phyloP scores from a whole-genome alignment of 2,329 filamentous ascomycete genomes.

The Hypoxylon rubiginosum region DNA sequence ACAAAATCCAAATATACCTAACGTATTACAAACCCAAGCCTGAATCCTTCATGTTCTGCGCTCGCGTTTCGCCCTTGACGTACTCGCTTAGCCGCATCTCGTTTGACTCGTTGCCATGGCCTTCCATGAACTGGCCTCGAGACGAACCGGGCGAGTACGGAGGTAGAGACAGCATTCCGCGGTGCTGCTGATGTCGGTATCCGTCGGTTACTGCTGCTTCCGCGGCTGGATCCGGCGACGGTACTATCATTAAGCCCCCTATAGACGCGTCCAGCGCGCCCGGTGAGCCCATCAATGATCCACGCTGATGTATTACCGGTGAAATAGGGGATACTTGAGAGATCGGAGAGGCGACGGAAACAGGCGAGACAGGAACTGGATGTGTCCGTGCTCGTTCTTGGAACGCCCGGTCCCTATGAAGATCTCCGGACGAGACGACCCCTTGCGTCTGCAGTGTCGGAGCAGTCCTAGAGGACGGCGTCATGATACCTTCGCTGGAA shows the following conservation, averaged over 20 bases:
- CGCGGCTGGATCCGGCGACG: slow-evolving; percentile 42
- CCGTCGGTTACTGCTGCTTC: slow-evolving; percentile 52
- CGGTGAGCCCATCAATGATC: slow-evolving; percentile 25
- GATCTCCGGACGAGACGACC: slow-evolving; percentile 10
- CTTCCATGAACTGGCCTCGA: slow-evolving; percentile 49
- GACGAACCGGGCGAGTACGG: slow-evolving; percentile 52
- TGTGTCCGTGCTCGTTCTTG: slow-evolving; percentile 15
- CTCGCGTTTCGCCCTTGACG: slow-evolving; percentile 54
- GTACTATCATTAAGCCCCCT: slow-evolving; percentile 34
- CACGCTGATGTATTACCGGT: slow-evolving; percentile 26
- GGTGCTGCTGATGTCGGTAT: slow-evolving; percentile 41
- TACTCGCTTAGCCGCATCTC: slow-evolving; percentile 56
- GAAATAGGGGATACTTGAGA: slow-evolving; percentile 45
- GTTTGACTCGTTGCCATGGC: slow-evolving; percentile 53
- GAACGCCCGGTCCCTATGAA: slow-evolving; percentile 14
- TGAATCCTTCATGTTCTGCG: slow-evolving; percentile 50
- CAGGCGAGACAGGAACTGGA: slow-evolving; percentile 32
- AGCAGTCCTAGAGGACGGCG: slow-evolving; percentile 14
- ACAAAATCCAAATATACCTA: slow-evolving; percentile 1
- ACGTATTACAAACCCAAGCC: slow-evolving; percentile 26
- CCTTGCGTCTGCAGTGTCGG: slow-evolving; percentile 23
- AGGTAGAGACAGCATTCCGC: slow-evolving; percentile 46
- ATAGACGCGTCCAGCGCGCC: slow-evolving; percentile 28
- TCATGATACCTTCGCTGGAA: slow-evolving; percentile 28
- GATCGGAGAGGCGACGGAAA: slow-evolving; percentile 34